Evolutionary conservation across 1,284 basidiomycete genomes (phyloP), one percentile per base, ranked within the genome.

Genomic region (Bjerkandera adusta): DNA sequence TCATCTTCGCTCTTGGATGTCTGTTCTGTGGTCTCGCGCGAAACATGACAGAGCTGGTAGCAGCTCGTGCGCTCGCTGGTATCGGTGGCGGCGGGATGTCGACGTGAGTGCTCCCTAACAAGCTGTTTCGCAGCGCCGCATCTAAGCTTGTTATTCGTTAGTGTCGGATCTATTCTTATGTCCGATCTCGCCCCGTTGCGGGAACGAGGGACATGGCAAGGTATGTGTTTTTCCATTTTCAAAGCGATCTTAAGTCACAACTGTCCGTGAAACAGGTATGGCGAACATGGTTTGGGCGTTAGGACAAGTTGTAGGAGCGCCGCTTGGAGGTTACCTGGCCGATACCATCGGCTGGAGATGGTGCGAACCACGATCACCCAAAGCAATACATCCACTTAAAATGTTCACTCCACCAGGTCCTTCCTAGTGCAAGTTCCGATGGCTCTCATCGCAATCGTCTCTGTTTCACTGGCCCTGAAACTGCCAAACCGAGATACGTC

Each of bases 341-440:
- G 81, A 83, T 53, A 76, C 66, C 3, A 75, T 82, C 36, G 79
- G 80, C n/a, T 84, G 81, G 81, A 64, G 81, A 60, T 82, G 80
- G 80, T 77, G 49, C 20, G 60, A 22, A 27, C 32, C n/a, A n/a
- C n/a, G n/a, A n/a, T n/a, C n/a, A n/a, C n/a, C 54, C n/a, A 12
- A 18, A 4, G 20, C 11, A 20, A 15, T 33, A 21, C 18, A 11
- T 22, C 30, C 24, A 16, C 1, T 26, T 34, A 32, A 22, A 20
- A 36, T 22, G 25, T 29, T 33, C 15, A n/a, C n/a, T n/a, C 34
- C n/a, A 18, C 7, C 47, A 79, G 76, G 77, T 70, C 76, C 0
- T 84, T 84, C 67, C 62, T 80, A 5, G 53, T 80, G 3, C 81
- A 84, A 68, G 73, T 77, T 2, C 81, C 81, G 1, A 55, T 78